Conservation (phyloP, 2,329 filamentous ascomycete species). For the Pestalotiopsis sp. region DNA sequence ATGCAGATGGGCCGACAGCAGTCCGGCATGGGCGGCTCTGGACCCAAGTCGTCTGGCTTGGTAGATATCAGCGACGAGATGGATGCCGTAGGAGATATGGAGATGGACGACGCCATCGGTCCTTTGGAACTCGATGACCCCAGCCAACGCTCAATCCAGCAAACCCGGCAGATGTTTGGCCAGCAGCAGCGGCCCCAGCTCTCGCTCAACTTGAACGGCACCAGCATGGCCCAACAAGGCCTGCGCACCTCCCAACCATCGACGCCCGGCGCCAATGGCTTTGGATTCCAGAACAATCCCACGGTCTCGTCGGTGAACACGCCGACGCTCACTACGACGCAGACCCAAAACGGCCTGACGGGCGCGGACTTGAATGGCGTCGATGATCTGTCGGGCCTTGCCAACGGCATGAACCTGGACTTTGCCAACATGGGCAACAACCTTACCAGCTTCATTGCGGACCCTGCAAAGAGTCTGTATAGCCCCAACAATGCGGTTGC, state of each 20-base stretch:
- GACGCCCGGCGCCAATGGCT: slow-evolving; percentile 77
- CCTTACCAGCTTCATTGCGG: slow-evolving; percentile 73
- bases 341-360: slow-evolving; percentile 58
- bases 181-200: slow-evolving; percentile 71
- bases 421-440: slow-evolving; percentile 55
- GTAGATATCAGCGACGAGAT: slow-evolving; percentile 65
- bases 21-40: slow-evolving; percentile 27
- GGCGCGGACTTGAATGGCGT: slow-evolving; percentile 64
- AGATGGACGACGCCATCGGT: slow-evolving; percentile 84
- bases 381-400: slow-evolving; percentile 69
- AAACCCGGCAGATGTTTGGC: slow-evolving; percentile 70
- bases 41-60: slow-evolving; percentile 46
- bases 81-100: slow-evolving; percentile 92
- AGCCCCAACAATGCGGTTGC: slow-evolving; percentile 78
- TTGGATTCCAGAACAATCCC: slow-evolving; percentile 87
- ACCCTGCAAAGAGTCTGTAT: slow-evolving; percentile 91
- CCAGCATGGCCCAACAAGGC: slow-evolving; percentile 75
- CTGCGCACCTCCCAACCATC: slow-evolving; percentile 84
- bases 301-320: slow-evolving; percentile 98
- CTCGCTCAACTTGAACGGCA: slow-evolving; percentile 80
- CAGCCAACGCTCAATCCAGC: slow-evolving; percentile 66
- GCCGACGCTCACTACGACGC: slow-evolving; percentile 82
- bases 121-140: slow-evolving; percentile 66
- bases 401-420: slow-evolving; percentile 61
- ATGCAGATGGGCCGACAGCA: slow-evolving; percentile 45